These are phyloP conservation scores for Metschnikowia colocasiae DNA, from an alignment of 805 yeast species.

Conservation along the genomic window DNA sequence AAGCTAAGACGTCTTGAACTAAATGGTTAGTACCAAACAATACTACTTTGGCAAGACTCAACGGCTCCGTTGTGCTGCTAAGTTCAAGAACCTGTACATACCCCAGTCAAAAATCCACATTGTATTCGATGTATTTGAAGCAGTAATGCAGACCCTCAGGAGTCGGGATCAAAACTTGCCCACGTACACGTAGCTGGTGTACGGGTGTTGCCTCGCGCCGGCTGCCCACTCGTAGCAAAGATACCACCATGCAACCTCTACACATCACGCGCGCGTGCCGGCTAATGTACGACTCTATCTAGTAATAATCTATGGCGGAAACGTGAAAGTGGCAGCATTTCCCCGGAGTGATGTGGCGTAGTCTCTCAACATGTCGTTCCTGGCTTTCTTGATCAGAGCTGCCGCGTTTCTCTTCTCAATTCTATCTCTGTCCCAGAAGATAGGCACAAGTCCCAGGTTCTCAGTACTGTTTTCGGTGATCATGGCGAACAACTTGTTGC, in stretches of 20 bases:
- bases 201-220: conserved; percentile 6
- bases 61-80: neutral
- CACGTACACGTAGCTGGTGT: conserved; percentile 6
- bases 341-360: conserved; percentile 16
- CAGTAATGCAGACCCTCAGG: conserved; percentile 2
- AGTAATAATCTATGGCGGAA: conserved; percentile 8
- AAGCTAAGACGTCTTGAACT: conserved; percentile 45
- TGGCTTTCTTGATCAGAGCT: conserved; percentile 16
- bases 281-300: neutral
- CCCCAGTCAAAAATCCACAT: conserved; percentile 41
- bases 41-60: neutral
- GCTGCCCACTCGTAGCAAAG: neutral
- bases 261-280: neutral
- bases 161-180: conserved; percentile 8
- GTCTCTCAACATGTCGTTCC: conserved; percentile 13
- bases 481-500: conserved; percentile 19
- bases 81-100: conserved; percentile 20
- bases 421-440: conserved; percentile 19
- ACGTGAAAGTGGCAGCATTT: conserved; percentile 14
- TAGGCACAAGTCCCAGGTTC: conserved; percentile 20
- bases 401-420: conserved; percentile 15
- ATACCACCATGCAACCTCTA: neutral
- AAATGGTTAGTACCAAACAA: conserved; percentile 19
- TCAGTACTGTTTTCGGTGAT: conserved; percentile 12
- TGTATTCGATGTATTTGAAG: conserved; percentile 4